Base-by-base conservation (phyloP, 345 rosid species). In the Populus davidiana region DNA sequence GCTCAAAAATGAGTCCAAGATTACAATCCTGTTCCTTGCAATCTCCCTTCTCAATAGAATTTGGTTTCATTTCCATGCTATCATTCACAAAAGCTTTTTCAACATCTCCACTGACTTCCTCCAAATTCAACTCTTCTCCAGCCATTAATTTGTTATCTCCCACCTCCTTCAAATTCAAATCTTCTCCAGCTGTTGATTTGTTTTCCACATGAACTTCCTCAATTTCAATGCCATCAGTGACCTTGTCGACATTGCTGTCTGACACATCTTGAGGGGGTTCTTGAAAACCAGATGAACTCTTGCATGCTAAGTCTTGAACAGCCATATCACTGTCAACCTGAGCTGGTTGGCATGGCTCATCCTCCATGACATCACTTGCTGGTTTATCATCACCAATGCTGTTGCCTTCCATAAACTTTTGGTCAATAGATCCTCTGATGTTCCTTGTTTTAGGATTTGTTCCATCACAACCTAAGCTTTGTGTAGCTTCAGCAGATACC, bases 1-100 rank as follows among this genome's bases (percentile, higher is more conserved):
- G 67, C 81, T 94, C 94, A 63, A 92, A 91, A 69, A 86, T 71
- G 25, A 49, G 44, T 67, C 77, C 52, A 8, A 80, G 67, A 35
- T 86, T 78, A 27, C 74, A 47, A 76, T 74, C 78, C 39, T 81
- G 80, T 67, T 83, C 85, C 75, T 70, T 17, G 16, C 64, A 27
- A 21, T 82, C 88, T 50, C 70, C 82, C 74, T 87, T 84, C 52
- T 83, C 79, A 23, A 50, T 75, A 75, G 78, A 31, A 44, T 74
- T 72, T 20, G 72, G 43, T 47, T 9, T 63, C 38, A 54, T 31
- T 33, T 27, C 47, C 41, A 1, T 4, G 16, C 49, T 47, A n/a
- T 35, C 70, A 64, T 56, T 38, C 0, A 21, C 67, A 61, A 72
- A 38, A 79, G 44, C 84, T 44, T 73, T 79, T 67, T 35, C 66